Percentiles rank a stretch among this genome's conserved stretches.
phyloP scores from a whole-genome alignment of 2,329 filamentous ascomycete species.

The Arthrobotrys conoides region DNA sequence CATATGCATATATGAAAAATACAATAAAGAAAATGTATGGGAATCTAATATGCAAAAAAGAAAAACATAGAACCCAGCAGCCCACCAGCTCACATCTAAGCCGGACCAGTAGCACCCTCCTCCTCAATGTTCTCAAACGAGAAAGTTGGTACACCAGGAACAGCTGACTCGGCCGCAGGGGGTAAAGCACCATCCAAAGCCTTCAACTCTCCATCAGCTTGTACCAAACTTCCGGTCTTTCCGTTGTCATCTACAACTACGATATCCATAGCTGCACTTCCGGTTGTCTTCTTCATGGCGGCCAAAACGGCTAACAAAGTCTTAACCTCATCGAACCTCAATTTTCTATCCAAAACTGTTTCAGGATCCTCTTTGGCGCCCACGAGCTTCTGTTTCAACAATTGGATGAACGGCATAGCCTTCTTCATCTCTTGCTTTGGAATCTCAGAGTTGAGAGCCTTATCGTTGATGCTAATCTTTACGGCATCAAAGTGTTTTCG shows the following conservation, averaged over 20 bases:
- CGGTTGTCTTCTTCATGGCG: constrained; percentile 81
- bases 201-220: constrained; percentile 70
- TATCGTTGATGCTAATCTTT: constrained; percentile 79
- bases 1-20: background rate
- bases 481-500: constrained; percentile 77
- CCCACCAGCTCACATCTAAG: constrained; percentile 10
- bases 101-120: constrained; percentile 38
- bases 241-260: constrained; percentile 79
- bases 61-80: background rate
- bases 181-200: constrained; percentile 71
- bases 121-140: constrained; percentile 83
- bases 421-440: constrained; percentile 94
- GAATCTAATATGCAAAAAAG: constrained; percentile 29
- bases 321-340: constrained; percentile 86
- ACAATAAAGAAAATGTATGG: constrained; percentile 8
- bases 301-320: constrained; percentile 83
- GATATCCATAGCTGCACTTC: constrained; percentile 79
- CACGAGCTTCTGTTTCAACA: constrained; percentile 84
- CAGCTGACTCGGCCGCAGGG: constrained; percentile 78
- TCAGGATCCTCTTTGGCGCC: constrained; percentile 75
- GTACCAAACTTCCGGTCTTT: constrained; percentile 74
- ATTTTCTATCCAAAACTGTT: constrained; percentile 83
- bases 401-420: constrained; percentile 96
- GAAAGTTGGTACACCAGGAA: constrained; percentile 86
- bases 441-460: constrained; percentile 82